These are phyloP conservation scores for Deuterostichococcus epilithicus DNA, from an alignment of 139 green algal genomes.

Conservation along the genomic window DNA sequence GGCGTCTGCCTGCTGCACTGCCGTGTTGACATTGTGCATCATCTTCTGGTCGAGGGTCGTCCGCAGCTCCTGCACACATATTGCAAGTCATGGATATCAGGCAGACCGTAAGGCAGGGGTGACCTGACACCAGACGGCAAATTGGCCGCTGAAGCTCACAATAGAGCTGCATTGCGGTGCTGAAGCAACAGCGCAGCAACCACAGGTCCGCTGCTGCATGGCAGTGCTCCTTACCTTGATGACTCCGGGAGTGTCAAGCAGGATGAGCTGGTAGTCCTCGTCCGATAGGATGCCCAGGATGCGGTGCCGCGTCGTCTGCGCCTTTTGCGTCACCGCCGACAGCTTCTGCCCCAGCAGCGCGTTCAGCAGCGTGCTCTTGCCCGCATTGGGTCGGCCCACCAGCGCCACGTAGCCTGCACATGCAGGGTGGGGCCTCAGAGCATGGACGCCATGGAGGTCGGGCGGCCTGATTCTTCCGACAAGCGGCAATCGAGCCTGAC, in stretches of 20 bases:
- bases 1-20: constrained; percentile 73
- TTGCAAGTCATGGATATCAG: not conserved
- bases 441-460: too few species aligned
- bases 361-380: constrained; percentile 95
- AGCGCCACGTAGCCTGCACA: constrained; percentile 79
- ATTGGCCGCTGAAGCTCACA: not conserved
- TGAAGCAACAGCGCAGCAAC: not conserved
- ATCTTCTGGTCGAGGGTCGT: constrained; percentile 90
- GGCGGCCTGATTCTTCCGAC: too few species aligned
- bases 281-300: constrained; percentile 81
- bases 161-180: not conserved
- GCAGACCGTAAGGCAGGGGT: not conserved
- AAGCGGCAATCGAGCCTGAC: too few species aligned
- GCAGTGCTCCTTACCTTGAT: constrained; percentile 36
- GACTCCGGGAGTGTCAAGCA: constrained; percentile 93
- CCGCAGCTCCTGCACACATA: constrained; percentile 32
- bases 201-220: not conserved
- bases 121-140: not conserved
- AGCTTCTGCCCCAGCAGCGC: constrained; percentile 88
- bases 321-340: constrained; percentile 86
- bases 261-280: constrained; percentile 58
- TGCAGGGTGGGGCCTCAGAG: not conserved
- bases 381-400: constrained; percentile 83
- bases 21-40: constrained; percentile 79
- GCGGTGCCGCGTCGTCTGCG: constrained; percentile 93